Base-by-base conservation (phyloP, 2,329 filamentous ascomycete species). In the Ophiostoma angusticollis region DNA sequence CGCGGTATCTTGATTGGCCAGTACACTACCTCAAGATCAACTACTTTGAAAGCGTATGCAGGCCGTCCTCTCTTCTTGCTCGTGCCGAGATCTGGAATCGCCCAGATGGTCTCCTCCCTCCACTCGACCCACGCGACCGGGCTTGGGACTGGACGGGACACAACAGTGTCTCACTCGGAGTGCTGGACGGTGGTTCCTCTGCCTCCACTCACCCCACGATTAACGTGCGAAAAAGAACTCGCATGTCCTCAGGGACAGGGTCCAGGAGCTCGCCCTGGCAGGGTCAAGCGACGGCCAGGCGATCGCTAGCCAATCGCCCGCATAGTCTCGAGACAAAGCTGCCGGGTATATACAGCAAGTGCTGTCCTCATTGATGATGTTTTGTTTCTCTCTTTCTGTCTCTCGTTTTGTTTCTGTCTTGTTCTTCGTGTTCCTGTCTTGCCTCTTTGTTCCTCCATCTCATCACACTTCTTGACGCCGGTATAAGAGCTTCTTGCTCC, bases 1-100 rank as follows among this genome's bases (percentile, higher is more conserved):
- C 44, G 46, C 46, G 42, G 40, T 42, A 16, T 34, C 22, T 45
- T 36, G 11, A 46, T 46, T 48, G 46, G 46, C 42, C 44, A 45
- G 42, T 43, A 35, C 33, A 32, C 23, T 37, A 31, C 25, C 31
- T 29, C 21, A 18, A 19, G 23, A 27, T n/a, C n/a, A n/a, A n/a
- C n/a, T n/a, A n/a, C n/a, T n/a, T n/a, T n/a, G n/a, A n/a, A n/a
- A n/a, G n/a, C n/a, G n/a, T n/a, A n/a, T n/a, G n/a, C n/a, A n/a
- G n/a, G n/a, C n/a, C n/a, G n/a, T n/a, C n/a, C n/a, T n/a, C n/a
- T n/a, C n/a, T n/a, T n/a, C n/a, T n/a, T n/a, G n/a, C n/a, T n/a
- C n/a, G n/a, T n/a, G n/a, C n/a, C n/a, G n/a, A n/a, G n/a, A n/a
- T n/a, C n/a, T n/a, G n/a, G n/a, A n/a, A n/a, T n/a, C n/a, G n/a